Conservation (phyloP, 768 basidiomycete genomes). For the Lactifluus echinatus region DNA sequence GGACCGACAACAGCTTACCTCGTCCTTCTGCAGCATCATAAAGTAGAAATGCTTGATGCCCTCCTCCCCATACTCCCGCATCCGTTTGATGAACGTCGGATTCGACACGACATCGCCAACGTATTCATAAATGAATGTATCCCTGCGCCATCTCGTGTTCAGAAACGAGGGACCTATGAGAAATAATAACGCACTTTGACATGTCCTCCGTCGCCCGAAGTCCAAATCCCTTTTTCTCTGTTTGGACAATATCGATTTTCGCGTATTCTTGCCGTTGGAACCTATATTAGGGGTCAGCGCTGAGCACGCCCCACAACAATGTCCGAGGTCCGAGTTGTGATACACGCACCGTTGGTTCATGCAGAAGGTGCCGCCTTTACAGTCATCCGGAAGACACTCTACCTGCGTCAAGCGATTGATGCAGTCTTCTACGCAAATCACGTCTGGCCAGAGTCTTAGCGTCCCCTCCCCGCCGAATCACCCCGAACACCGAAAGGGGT, state of each 20-base stretch:
- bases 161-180: not conserved
- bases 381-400: conserved; percentile 88
- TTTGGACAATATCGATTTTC: conserved; percentile 80
- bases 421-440: conserved; percentile 87
- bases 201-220: conserved; percentile 67
- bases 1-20: conserved; percentile 49
- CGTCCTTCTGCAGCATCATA: conserved; percentile 98
- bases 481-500: conserved; percentile 10
- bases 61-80: conserved; percentile 88
- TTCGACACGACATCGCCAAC: conserved; percentile 93
- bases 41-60: conserved; percentile 98
- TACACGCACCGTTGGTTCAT: conserved; percentile 84
- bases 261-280: conserved; percentile 86
- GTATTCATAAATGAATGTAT: conserved; percentile 93
- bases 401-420: conserved; percentile 97
- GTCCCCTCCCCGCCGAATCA: conserved; percentile 7
- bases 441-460: conserved; percentile 44
- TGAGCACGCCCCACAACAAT: not conserved
- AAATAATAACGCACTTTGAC: conserved; percentile 42
- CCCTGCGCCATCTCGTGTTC: conserved; percentile 38
- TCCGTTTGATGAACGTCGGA: conserved; percentile 80
- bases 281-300: conserved; percentile 36
- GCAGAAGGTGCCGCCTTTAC: conserved; percentile 72
- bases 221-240: conserved; percentile 94
- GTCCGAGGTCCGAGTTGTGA: not conserved